Percentiles rank a stretch among this genome's conserved stretches.
phyloP scores from a whole-genome alignment of 352 stramenopile species.

The Blastocystis sp. region DNA sequence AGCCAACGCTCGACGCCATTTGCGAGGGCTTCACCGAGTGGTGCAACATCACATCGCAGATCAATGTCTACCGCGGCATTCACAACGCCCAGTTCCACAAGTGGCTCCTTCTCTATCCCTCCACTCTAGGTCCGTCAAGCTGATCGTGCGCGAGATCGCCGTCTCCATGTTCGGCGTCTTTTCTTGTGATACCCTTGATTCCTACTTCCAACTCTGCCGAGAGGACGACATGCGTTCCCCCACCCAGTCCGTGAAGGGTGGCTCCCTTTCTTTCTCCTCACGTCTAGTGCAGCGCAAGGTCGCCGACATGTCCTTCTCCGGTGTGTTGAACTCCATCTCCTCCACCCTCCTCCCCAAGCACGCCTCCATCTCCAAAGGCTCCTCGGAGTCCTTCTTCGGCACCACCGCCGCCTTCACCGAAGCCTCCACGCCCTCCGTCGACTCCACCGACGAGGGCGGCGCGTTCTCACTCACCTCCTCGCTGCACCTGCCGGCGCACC shows the following conservation, averaged over 20 bases:
- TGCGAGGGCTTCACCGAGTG: conserved; percentile 25
- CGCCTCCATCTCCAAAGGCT: not conserved
- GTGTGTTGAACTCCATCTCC: not conserved
- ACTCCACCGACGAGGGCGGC: not conserved
- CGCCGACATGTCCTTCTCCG: not conserved
- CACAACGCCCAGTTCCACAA: not conserved
- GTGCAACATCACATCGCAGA: conserved; percentile 40
- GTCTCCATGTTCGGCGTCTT: conserved; percentile 19
- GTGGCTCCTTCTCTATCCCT: not conserved
- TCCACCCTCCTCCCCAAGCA: not conserved
- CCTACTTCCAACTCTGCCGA: conserved; percentile 29
- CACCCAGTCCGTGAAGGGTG: conserved; percentile 6
- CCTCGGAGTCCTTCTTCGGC: conserved; percentile 29
- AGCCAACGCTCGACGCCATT: conserved; percentile 21
- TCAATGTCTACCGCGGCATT: conserved; percentile 53
- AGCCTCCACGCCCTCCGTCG: not conserved
- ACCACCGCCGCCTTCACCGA: not conserved
- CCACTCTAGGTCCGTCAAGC: not conserved
- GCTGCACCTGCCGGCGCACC: not conserved
- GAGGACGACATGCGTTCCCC: not conserved
- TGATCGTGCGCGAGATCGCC: conserved; percentile 46
- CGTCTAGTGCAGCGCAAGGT: conserved; percentile 24
- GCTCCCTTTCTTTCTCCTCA: not conserved
- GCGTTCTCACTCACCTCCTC: not conserved
- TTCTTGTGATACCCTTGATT: not conserved